phyloP scores from a whole-genome alignment of 2,329 filamentous ascomycete species.

The Didymella segeticola region DNA sequence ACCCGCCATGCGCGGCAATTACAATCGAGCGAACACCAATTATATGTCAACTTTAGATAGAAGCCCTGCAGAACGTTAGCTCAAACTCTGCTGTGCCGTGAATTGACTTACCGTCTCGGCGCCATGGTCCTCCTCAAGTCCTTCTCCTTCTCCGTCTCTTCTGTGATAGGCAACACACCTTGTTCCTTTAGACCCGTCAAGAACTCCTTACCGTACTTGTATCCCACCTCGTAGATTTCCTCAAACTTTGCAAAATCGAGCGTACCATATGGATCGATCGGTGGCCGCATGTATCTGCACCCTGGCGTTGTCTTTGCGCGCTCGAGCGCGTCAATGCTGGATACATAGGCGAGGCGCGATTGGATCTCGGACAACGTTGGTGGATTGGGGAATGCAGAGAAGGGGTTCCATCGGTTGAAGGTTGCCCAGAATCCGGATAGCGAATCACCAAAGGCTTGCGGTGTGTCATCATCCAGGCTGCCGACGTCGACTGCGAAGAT shows the following conservation, averaged over 20 bases:
- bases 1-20: too few species aligned
- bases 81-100: background rate
- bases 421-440: conserved; percentile 95
- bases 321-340: conserved; percentile 91
- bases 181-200: conserved; percentile 77
- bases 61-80: conserved; percentile 12
- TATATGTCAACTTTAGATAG: too few species aligned
- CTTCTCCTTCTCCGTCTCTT: conserved; percentile 59
- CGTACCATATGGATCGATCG: conserved; percentile 91
- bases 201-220: conserved; percentile 83
- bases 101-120: conserved; percentile 33
- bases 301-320: conserved; percentile 89
- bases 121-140: conserved; percentile 61
- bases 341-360: conserved; percentile 91
- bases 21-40: too few species aligned
- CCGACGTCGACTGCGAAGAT: conserved; percentile 98
- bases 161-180: conserved; percentile 70
- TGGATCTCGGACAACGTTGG: conserved; percentile 96
- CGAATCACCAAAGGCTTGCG: conserved; percentile 91
- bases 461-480: conserved; percentile 86
- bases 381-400: conserved; percentile 86
- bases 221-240: conserved; percentile 91
- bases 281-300: conserved; percentile 95
- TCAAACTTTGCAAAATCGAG: conserved; percentile 97
- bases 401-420: conserved; percentile 95